These are phyloP conservation scores for Hypoxylon trugodes DNA, from an alignment of 495 filamentous ascomycete genomes.

Conservation along the genomic window DNA sequence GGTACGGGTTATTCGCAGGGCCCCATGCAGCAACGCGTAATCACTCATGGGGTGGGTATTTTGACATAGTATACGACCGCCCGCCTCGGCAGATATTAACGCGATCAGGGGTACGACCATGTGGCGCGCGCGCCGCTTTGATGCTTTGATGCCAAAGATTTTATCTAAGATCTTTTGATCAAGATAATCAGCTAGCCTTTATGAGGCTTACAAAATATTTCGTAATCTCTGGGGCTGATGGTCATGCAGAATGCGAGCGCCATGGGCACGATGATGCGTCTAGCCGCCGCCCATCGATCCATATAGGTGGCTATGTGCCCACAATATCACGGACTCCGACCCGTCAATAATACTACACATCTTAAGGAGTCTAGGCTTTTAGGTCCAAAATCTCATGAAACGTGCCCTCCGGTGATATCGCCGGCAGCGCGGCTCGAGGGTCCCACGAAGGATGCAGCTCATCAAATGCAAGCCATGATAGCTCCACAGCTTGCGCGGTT, in stretches of 20 bases:
- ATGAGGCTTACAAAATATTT: constrained; percentile 19
- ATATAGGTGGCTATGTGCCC: constrained; percentile 10
- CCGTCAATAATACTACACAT: constrained; percentile 14
- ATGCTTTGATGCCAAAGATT: constrained; percentile 28
- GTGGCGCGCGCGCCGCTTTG: not conserved
- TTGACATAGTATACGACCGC: not conserved
- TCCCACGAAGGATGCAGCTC: constrained; percentile 14
- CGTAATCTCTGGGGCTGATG: constrained; percentile 23
- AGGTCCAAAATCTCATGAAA: not conserved
- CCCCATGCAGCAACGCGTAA: constrained; percentile 37
- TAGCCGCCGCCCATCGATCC: not conserved
- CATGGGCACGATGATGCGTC: constrained; percentile 18
- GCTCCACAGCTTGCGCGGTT: constrained; percentile 16
- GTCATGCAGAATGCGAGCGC: constrained; percentile 12
- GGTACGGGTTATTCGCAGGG: constrained; percentile 18
- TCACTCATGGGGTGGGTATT: constrained; percentile 3
- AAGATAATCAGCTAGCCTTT: constrained; percentile 19
- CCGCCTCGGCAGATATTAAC: constrained; percentile 23
- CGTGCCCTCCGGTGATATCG: not conserved
- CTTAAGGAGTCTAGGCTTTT: constrained; percentile 10
- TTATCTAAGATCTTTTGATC: constrained; percentile 10
- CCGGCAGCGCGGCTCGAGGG: constrained; percentile 12
- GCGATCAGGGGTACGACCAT: not conserved
- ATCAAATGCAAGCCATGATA: constrained; percentile 10
- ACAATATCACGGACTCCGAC: constrained; percentile 4